Base-by-base conservation (phyloP, 2,329 filamentous ascomycete genomes). In the Balansia obtecta region DNA sequence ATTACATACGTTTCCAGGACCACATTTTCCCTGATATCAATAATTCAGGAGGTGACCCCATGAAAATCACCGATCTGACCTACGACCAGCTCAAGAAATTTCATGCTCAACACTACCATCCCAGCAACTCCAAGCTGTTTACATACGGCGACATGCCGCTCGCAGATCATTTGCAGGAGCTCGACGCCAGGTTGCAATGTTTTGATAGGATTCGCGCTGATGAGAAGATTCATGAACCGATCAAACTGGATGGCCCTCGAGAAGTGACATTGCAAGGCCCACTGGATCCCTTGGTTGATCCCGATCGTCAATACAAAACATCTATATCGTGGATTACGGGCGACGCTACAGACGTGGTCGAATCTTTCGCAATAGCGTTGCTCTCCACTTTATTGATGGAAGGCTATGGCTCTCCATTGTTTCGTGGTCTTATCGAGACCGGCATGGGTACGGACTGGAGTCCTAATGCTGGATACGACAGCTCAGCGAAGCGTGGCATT, bases 121-220 rank as follows among this genome's bases (percentile, higher is more conserved):
- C 93, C 0, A 97, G 89, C 69, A 98, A 98, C 67, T 86, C 91
- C 44, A 97, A 96, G 69, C 76, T 98, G 42, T 82, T 97, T 61
- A 96, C 93, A 0, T 98, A 98, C 58, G 93, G 93, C 48, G 85
- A 96, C 62, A 89, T 97, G 80, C 86, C 89, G 1, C 70, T 98
- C 53, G 74, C 74, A 2, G 84, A 88, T 49, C 93, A 98, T 63
- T 67, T 97, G 48, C 74, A 80, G 62, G 86, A 93, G 60, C 76
- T 97, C 30, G 79, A 91, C 60, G 75, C 80, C 10, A 83, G 86
- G 47, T 72, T 98, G 52, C 76, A 78, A 56, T 72, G 74, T 0
- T 97, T 97, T 61, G 77, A 85, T 37, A 82, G 76, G 60, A 85
- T 86, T 27, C 61, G 75, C 22, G 77, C 81, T 9, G 86, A 94